These are phyloP conservation scores for Lunasporangiospora selenospora DNA, from an alignment of 192 early-diverging fungal genomes.

Conservation along the genomic window DNA sequence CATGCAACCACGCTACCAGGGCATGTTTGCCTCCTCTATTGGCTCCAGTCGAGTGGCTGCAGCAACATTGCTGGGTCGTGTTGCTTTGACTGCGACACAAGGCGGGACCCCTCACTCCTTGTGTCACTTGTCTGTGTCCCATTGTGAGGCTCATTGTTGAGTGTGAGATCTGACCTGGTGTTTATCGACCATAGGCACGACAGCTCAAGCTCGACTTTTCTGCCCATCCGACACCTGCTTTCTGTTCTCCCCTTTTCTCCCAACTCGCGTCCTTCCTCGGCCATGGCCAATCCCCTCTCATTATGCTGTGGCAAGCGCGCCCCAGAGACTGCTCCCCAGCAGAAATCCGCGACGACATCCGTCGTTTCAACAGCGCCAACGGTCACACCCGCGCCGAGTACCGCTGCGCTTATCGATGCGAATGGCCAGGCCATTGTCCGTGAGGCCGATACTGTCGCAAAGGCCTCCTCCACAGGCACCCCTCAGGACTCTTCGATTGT, in stretches of 20 bases:
- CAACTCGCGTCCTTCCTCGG: not conserved
- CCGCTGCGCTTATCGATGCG: not conserved
- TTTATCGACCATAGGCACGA: no score
- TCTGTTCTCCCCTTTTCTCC: not conserved
- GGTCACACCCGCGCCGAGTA: not conserved
- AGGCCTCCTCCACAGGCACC: not conserved
- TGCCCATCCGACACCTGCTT: not conserved
- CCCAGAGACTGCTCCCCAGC: conserved; percentile 2
- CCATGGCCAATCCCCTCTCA: conserved; percentile 43
- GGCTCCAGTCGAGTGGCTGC: no score
- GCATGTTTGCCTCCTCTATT: no score
- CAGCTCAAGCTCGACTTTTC: no score
- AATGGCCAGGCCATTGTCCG: not conserved
- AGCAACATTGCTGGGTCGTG: no score
- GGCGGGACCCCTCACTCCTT: no score
- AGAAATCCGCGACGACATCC: not conserved
- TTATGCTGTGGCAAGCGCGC: conserved; percentile 32
- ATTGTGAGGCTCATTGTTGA: no score
- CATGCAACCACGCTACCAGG: no score
- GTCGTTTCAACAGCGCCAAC: not conserved
- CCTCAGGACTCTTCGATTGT: conserved; percentile 1
- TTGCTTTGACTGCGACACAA: no score
- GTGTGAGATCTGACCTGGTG: no score
- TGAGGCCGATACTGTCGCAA: not conserved
- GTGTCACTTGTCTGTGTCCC: no score